Evolutionary conservation across 352 stramenopile species (phyloP).

Genomic region (Pythium aquatile): DNA sequence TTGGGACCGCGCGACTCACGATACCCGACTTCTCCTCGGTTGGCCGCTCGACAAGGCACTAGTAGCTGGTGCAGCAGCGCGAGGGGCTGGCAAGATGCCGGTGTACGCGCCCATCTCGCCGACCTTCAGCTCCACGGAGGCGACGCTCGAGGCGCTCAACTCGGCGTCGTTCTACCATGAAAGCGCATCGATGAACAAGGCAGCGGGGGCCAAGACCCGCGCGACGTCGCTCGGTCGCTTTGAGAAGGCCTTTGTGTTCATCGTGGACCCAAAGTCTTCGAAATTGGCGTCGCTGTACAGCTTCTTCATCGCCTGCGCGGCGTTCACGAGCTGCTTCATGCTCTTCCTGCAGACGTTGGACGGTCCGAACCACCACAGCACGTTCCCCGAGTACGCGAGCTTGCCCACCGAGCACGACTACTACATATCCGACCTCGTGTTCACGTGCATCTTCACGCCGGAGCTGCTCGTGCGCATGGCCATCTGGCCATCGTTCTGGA

Average conservation of each 20-base stretch:
- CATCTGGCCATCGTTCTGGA: conserved; percentile 77
- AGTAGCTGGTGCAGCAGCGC: neutral
- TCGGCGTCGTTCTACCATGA: conserved; percentile 55
- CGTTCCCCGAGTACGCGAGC: conserved; percentile 58
- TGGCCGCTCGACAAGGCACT: neutral
- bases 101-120: conserved; percentile 60
- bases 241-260: conserved; percentile 65
- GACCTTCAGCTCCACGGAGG: conserved; percentile 56
- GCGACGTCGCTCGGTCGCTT: conserved; percentile 52
- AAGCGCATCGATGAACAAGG: conserved; percentile 32
- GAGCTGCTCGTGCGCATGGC: conserved; percentile 65
- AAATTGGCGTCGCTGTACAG: conserved; percentile 61
- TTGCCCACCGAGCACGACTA: conserved; percentile 51
- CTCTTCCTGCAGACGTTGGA: conserved; percentile 77
- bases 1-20: neutral
- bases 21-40: neutral
- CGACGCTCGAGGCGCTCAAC: conserved; percentile 50
- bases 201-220: conserved; percentile 24
- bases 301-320: conserved; percentile 66
- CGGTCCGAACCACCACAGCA: conserved; percentile 64
- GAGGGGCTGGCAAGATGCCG: conserved; percentile 33
- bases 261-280: conserved; percentile 72
- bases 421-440: conserved; percentile 63
- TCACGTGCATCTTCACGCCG: conserved; percentile 68
- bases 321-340: conserved; percentile 71